Conservation (phyloP, 1,284 basidiomycete genomes). For the Ganoderma lingzhi region DNA sequence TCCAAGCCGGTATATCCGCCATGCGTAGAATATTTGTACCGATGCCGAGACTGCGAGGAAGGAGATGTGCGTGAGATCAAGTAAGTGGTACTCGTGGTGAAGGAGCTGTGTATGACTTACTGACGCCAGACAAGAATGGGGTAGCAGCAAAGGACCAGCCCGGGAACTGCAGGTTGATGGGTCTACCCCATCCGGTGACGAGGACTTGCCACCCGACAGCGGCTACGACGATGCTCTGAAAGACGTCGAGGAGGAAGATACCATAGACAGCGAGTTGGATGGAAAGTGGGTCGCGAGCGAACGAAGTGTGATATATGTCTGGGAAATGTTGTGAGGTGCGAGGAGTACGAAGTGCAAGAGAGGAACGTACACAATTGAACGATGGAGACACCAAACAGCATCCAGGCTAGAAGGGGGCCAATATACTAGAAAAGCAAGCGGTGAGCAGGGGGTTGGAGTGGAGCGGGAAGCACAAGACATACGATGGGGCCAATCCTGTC, state of each 20-base stretch:
- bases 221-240: slow-evolving; percentile 9
- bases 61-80: not conserved
- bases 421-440: not conserved
- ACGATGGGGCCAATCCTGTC: not conserved
- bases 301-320: slow-evolving; percentile 17
- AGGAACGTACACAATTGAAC: not conserved
- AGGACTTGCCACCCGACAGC: slow-evolving; percentile 9
- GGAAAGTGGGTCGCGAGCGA: slow-evolving; percentile 10
- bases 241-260: slow-evolving; percentile 16
- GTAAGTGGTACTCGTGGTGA: not conserved
- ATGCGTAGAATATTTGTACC: not conserved
- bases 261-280: slow-evolving; percentile 19
- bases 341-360: not conserved
- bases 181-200: slow-evolving; percentile 10
- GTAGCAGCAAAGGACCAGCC: slow-evolving; percentile 12
- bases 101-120: not conserved
- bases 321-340: not conserved
- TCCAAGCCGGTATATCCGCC: not conserved
- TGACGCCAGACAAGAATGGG: slow-evolving; percentile 10
- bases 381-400: not conserved
- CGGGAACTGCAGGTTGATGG: slow-evolving; percentile 9
- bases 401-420: not conserved
- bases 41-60: not conserved
- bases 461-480: not conserved
- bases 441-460: not conserved